Base-by-base conservation (phyloP, 2,329 filamentous ascomycete genomes). In the Clonostachys chloroleuca region DNA sequence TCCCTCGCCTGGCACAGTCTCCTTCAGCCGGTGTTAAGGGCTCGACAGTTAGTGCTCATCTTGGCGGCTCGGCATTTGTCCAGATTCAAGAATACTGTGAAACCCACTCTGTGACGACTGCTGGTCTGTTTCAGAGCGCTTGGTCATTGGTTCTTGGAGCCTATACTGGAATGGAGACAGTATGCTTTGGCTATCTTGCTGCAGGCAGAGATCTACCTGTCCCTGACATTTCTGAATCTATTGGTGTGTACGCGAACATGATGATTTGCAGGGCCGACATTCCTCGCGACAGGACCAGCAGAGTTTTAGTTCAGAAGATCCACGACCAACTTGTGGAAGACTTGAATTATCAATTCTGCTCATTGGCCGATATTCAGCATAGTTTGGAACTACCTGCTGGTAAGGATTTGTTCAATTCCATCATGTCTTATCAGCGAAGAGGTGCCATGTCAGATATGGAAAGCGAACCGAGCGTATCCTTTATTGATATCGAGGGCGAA, bases 181-280 rank as follows among this genome's bases (percentile, higher is more conserved):
- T 78, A 1, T 72, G 70, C 24, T 80, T 79, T 49, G 76, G 76
- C 3, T 74, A 78, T 47, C 68, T 78, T 0, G 56, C 75, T 4
- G 74, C 74, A 0, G 76, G 75, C 7, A 64, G 77, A 30, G 75
- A 80, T 50, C 63, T 72, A 6, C 68, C 73, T 3, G 61, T 80
- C 3, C 59, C 63, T 5, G 66, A 68, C 3, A 70, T 78, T 17
- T 65, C 71, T 6, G 60, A 73, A 5, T 68, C 73, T 4, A 67
- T 74, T 14, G 77, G 77, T 0, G 62, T 66, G 20, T 77, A 79
- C 47, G 74, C 80, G 51, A 78, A 77, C 50, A 78, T 78, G 70
- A 65, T 80, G 5, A 70, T 75, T 45, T 77, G 71, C 50, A 42
- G 44, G 20, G 36, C 46, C 5, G n/a, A 46, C 6, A 17, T 51